These are phyloP conservation scores for Malassezia nana DNA, from an alignment of 1,284 basidiomycete species.

Conservation along the genomic window DNA sequence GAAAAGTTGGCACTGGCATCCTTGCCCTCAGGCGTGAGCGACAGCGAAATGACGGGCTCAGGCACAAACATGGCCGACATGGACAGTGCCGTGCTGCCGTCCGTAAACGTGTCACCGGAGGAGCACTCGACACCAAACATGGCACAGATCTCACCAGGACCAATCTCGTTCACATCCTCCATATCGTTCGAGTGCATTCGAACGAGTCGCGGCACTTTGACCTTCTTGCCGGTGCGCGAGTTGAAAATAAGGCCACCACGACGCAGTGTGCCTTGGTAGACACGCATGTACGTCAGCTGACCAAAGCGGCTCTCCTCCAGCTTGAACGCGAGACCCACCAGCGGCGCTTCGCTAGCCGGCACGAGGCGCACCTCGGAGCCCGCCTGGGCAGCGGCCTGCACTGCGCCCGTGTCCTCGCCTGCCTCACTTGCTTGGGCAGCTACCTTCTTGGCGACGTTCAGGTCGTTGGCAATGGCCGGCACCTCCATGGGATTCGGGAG, in stretches of 20 bases:
- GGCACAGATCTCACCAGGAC: constrained; percentile 98
- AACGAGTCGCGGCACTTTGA: constrained; percentile 94
- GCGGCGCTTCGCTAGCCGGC: constrained; percentile 57
- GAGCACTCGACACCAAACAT: constrained; percentile 99
- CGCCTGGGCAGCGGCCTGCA: constrained; percentile 26
- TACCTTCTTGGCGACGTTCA: constrained; percentile 55
- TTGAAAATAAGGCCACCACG: constrained; percentile 80
- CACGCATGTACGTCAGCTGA: constrained; percentile 97
- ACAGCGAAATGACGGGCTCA: constrained; percentile 91
- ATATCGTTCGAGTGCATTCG: constrained; percentile 99
- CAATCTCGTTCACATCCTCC: constrained; percentile 91
- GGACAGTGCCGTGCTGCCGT: constrained; percentile 42
- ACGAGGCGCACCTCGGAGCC: constrained; percentile 34
- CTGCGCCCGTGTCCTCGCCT: constrained; percentile 27
- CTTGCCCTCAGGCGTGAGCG: constrained; percentile 79
- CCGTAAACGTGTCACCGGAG: constrained; percentile 92
- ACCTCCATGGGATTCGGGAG: constrained; percentile 80
- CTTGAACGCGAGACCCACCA: constrained; percentile 95
- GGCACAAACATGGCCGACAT: constrained; percentile 96
- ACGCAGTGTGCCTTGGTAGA: constrained; percentile 88
- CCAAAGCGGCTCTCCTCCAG: constrained; percentile 95
- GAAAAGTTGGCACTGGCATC: constrained; percentile 79
- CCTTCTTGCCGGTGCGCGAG: constrained; percentile 87
- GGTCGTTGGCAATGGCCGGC: constrained; percentile 70
- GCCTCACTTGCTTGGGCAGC: constrained; percentile 30